Percentiles rank a stretch among this genome's conserved stretches.
Conservation (phyloP, 257 asterid species). For the Jacaranda copaia region DNA sequence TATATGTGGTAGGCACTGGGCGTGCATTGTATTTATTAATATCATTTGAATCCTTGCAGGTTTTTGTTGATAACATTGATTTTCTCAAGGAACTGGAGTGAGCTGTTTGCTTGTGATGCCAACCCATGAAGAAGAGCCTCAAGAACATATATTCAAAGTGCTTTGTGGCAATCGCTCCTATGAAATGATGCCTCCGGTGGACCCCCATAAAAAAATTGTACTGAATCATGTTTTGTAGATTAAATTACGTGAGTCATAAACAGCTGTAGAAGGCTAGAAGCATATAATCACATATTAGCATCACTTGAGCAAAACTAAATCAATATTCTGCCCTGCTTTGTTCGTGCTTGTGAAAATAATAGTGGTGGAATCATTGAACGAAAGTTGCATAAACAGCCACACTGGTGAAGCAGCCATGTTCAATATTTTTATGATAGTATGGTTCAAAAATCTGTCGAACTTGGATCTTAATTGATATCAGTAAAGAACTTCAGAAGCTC, state of each 20-base stretch:
- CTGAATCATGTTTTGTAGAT: slow-evolving; percentile 42
- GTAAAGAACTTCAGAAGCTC: background rate
- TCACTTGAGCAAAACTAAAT: background rate
- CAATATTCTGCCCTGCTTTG: background rate
- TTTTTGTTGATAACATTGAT: slow-evolving; percentile 90
- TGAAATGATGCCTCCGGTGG: background rate
- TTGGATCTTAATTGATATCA: background rate
- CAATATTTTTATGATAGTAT: background rate
- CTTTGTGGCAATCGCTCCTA: slow-evolving; percentile 9
- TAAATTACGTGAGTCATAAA: slow-evolving; percentile 17
- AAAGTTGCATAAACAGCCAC: background rate
- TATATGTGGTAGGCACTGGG: too few species aligned
- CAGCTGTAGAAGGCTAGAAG: slow-evolving; percentile 29
- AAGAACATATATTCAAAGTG: slow-evolving; percentile 12
- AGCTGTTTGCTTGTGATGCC: background rate
- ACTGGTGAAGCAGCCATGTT: slow-evolving; percentile 12
- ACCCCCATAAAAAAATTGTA: background rate
- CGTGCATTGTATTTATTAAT: too few species aligned
- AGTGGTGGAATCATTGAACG: slow-evolving; percentile 9
- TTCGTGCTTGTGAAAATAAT: background rate
- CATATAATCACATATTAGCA: background rate
- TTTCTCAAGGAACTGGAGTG: slow-evolving; percentile 75
- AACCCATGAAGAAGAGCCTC: slow-evolving; percentile 21
- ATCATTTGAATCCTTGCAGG: slow-evolving; percentile 56
- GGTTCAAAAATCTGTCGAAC: background rate